Percentiles rank a stretch among this genome's conserved stretches.
Conservation (phyloP, 345 rosid genomes). For the Arabidopsis arenosa region DNA sequence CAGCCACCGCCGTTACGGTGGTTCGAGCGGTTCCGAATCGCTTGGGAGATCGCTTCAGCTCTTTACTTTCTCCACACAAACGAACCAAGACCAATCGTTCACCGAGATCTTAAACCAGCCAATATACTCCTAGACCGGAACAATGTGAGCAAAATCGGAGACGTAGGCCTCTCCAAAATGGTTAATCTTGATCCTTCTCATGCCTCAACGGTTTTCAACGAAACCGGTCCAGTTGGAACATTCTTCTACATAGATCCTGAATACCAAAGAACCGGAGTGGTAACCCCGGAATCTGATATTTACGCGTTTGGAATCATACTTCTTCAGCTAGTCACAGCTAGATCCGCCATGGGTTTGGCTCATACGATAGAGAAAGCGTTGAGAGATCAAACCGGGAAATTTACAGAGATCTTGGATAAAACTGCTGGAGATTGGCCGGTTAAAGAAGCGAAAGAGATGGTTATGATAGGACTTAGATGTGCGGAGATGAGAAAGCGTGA, state of each 20-base stretch:
- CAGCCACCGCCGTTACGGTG: conserved; percentile 61
- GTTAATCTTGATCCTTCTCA: conserved; percentile 52
- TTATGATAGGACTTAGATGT: conserved; percentile 67
- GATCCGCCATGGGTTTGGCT: conserved; percentile 71
- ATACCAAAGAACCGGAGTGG: conserved; percentile 79
- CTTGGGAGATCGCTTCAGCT: conserved; percentile 89
- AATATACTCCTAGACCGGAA: conserved; percentile 82
- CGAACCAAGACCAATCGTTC: conserved; percentile 77
- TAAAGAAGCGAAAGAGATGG: conserved; percentile 73
- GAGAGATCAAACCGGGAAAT: conserved; percentile 50
- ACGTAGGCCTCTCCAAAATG: conserved; percentile 81
- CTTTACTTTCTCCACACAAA: conserved; percentile 76
- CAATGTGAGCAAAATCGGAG: conserved; percentile 88
- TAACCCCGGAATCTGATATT: conserved; percentile 76
- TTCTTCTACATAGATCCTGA: conserved; percentile 89
- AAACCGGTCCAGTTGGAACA: conserved; percentile 83
- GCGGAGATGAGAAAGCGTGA: conserved; percentile 77
- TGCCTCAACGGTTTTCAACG: conserved; percentile 51
- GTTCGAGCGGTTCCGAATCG: conserved; percentile 75
- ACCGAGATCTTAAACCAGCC: conserved; percentile 92
- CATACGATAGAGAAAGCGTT: conserved; percentile 73
- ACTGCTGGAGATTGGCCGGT: conserved; percentile 82
- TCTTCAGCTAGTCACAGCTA: conserved; percentile 76
- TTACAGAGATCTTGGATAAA: conserved; percentile 64
- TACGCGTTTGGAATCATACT: conserved; percentile 88